Evolutionary conservation across 2,329 filamentous ascomycete species (phyloP).

Genomic region (Neofusicoccum kwambonambiense): DNA sequence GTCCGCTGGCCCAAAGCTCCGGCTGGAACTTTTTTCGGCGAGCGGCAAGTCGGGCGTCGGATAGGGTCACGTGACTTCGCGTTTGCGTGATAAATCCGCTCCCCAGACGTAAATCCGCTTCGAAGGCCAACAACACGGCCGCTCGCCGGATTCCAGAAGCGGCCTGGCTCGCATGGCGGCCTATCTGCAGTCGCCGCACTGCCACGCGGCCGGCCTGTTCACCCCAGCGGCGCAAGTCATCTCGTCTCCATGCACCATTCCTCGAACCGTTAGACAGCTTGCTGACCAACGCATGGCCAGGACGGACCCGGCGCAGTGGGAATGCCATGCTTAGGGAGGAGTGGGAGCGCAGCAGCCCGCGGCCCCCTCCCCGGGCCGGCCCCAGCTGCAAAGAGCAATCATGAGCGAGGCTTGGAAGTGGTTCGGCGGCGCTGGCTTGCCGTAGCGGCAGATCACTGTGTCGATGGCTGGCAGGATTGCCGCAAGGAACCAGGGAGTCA

Average conservation of each 20-base stretch:
- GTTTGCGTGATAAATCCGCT: neutral
- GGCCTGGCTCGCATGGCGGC: neutral
- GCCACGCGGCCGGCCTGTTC: neutral
- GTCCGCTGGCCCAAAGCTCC: too few species aligned
- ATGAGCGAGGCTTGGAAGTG: slow-evolving; percentile 11
- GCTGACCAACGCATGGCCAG: neutral
- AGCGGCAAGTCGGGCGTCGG: neutral
- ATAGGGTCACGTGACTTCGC: neutral
- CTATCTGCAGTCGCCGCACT: slow-evolving; percentile 4
- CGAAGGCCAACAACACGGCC: neutral
- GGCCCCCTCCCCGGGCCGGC: neutral
- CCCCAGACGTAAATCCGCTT: slow-evolving; percentile 6
- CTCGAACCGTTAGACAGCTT: slow-evolving; percentile 11
- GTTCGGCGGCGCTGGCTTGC: slow-evolving; percentile 15
- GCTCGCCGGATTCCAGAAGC: neutral
- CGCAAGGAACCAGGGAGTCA: slow-evolving; percentile 9
- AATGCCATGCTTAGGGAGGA: neutral
- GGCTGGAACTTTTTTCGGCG: neutral
- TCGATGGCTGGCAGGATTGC: slow-evolving; percentile 11
- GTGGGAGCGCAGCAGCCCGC: slow-evolving; percentile 1
- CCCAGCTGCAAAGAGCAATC: slow-evolving; percentile 8
- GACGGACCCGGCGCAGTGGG: neutral
- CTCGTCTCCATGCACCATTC: slow-evolving; percentile 9
- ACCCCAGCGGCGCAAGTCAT: neutral
- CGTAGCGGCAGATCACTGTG: slow-evolving; percentile 14